Conservation (phyloP, 2,329 filamentous ascomycete species). For the Fusarium sp. region DNA sequence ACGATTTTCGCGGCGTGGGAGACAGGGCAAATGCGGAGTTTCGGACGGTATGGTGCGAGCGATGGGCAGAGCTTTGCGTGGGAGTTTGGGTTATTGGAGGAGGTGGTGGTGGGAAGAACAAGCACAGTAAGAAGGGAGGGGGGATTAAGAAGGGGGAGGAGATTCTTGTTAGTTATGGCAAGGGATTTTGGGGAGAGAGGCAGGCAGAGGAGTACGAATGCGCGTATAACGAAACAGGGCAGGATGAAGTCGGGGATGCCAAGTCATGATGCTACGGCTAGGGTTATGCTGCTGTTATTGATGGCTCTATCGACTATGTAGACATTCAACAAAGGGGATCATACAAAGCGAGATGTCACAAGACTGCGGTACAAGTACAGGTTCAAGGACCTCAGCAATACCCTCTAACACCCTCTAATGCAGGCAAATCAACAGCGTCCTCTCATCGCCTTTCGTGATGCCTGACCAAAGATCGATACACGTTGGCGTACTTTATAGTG, state of each 20-base stretch:
- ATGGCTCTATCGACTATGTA: not conserved
- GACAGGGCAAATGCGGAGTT: constrained; percentile 67
- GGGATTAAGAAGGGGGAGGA: constrained; percentile 68
- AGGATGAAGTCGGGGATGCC: constrained; percentile 2
- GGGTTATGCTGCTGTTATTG: not conserved
- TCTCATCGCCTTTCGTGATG: too few species aligned
- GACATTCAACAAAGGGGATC: not conserved
- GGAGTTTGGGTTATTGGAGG: constrained; percentile 63
- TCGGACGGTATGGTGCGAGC: constrained; percentile 64
- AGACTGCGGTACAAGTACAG: too few species aligned
- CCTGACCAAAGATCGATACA: too few species aligned
- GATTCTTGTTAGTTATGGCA: constrained; percentile 72
- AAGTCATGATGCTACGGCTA: not conserved
- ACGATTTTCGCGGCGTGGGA: constrained; percentile 70
- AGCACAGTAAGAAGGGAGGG: constrained; percentile 25
- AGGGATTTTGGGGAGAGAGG: constrained; percentile 69
- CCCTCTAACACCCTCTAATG: too few species aligned
- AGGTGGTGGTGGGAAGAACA: not conserved
- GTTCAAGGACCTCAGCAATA: too few species aligned
- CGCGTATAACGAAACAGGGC: not conserved
- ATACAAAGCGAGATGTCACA: not conserved
- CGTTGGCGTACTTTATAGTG: too few species aligned
- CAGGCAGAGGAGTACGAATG: constrained; percentile 25
- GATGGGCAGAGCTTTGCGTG: constrained; percentile 62
- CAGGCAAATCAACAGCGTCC: too few species aligned